A percentile compares a stretch with the other conserved stretches of the same genome.
phyloP scores from a whole-genome alignment of 2,329 filamentous ascomycete genomes.

The Arthroderma sp. region DNA sequence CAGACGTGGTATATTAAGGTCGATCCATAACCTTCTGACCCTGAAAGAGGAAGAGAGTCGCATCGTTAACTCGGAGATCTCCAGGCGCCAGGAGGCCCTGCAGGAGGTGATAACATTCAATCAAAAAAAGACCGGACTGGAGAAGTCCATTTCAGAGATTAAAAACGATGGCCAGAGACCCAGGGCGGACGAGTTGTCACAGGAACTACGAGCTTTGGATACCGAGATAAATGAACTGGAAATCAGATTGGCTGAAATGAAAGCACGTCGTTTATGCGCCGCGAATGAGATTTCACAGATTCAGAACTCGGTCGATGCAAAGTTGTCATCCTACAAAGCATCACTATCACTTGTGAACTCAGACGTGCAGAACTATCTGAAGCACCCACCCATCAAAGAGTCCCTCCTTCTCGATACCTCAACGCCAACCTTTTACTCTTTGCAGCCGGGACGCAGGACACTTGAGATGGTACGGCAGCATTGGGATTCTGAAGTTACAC shows the following conservation, averaged over 20 bases:
- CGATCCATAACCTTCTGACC: slow-evolving; percentile 43
- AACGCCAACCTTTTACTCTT: slow-evolving; percentile 33
- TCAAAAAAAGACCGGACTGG: slow-evolving; percentile 36
- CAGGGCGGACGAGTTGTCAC: slow-evolving; percentile 32
- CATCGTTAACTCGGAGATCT: slow-evolving; percentile 34
- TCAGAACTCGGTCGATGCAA: slow-evolving; percentile 46
- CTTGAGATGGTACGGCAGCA: slow-evolving; percentile 47
- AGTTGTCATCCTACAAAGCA: slow-evolving; percentile 45
- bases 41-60: slow-evolving; percentile 45
- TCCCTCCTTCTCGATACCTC: slow-evolving; percentile 20
- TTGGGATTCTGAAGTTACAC: slow-evolving; percentile 38
- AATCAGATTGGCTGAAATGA: slow-evolving; percentile 42
- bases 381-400: slow-evolving; percentile 28
- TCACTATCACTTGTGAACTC: slow-evolving; percentile 43
- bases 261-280: slow-evolving; percentile 41
- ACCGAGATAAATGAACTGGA: slow-evolving; percentile 46
- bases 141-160: slow-evolving; percentile 38
- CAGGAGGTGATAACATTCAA: slow-evolving; percentile 39
- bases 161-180: slow-evolving; percentile 33
- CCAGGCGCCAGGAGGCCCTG: slow-evolving; percentile 34
- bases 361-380: slow-evolving; percentile 41
- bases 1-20: slow-evolving; percentile 42
- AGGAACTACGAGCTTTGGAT: slow-evolving; percentile 40
- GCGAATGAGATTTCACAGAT: slow-evolving; percentile 38
- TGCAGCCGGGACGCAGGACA: slow-evolving; percentile 45